Evolutionary conservation across 257 asterid genomes (phyloP).

Genomic region (Capsicum pubescens): DNA sequence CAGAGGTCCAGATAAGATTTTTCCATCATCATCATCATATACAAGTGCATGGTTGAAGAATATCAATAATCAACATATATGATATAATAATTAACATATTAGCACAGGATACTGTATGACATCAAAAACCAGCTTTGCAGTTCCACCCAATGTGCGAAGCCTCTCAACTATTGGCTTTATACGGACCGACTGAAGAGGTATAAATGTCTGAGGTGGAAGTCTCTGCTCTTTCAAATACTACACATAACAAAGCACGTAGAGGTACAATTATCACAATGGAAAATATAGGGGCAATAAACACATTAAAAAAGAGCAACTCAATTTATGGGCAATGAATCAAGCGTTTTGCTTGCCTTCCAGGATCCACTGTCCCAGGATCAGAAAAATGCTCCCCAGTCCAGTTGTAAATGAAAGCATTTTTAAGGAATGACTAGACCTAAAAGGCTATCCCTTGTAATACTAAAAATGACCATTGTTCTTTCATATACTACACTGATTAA

Average conservation of each 20-base stretch:
- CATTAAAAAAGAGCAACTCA: not conserved
- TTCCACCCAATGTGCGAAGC: constrained; percentile 91
- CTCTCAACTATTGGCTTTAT: constrained; percentile 87
- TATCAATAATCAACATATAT: not conserved
- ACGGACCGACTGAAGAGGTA: constrained; percentile 93
- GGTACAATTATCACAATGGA: not conserved
- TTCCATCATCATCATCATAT: constrained; percentile 5
- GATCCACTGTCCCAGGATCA: not conserved
- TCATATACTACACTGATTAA: not conserved
- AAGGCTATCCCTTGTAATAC: not conserved
- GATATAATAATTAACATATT: constrained; percentile 13
- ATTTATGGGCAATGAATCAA: not conserved
- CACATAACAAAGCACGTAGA: constrained; percentile 28
- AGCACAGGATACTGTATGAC: constrained; percentile 89
- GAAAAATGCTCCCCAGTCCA: not conserved
- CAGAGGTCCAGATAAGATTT: constrained; percentile 22
- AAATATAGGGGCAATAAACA: constrained; percentile 8
- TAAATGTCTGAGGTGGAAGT: constrained; percentile 98
- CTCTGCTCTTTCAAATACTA: constrained; percentile 98
- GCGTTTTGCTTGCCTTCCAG: not conserved
- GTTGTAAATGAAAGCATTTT: not conserved
- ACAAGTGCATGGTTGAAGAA: not conserved
- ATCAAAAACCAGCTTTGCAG: constrained; percentile 89
- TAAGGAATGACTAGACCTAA: not conserved
- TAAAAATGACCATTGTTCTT: not conserved